Evolutionary conservation across 1,284 basidiomycete species (phyloP).

Genomic region (Tilletia caries): DNA sequence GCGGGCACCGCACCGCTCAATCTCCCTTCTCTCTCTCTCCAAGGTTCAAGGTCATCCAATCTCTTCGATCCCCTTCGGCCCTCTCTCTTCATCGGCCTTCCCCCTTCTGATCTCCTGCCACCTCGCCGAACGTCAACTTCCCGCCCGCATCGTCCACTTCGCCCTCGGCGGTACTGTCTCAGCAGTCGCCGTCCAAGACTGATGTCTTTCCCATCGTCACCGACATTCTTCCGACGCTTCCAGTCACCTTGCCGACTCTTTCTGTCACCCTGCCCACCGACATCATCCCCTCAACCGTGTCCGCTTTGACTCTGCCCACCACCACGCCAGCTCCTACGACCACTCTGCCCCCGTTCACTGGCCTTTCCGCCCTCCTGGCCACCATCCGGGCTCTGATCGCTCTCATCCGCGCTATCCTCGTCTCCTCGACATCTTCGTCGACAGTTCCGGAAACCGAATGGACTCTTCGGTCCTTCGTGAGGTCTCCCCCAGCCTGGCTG

Average conservation of each 20-base stretch:
- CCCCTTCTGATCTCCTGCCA: too few relatives aligned
- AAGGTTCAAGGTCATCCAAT: too few relatives aligned
- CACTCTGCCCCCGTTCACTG: background rate
- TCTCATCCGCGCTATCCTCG: background rate
- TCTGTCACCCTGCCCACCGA: too few relatives aligned
- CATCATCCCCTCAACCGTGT: too few relatives aligned
- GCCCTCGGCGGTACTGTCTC: background rate
- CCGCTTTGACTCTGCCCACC: background rate
- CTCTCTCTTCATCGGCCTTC: too few relatives aligned
- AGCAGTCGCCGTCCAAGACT: background rate
- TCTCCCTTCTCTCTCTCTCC: too few relatives aligned
- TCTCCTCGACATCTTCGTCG: background rate
- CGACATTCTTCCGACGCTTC: background rate
- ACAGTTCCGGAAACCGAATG: background rate
- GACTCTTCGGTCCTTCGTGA: slow-evolving; percentile 6
- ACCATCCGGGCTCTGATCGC: slow-evolving; percentile 2
- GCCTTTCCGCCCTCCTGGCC: background rate
- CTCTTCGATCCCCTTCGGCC: too few relatives aligned
- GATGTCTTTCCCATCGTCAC: too few relatives aligned
- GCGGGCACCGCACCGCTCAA: too few relatives aligned
- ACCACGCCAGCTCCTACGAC: background rate
- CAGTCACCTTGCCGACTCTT: background rate
- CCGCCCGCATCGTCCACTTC: too few relatives aligned
- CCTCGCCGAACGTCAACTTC: too few relatives aligned
- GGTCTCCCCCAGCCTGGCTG: background rate